These are phyloP conservation scores for Peniophora sp. DNA, from an alignment of 1,284 basidiomycete genomes.

Conservation along the genomic window DNA sequence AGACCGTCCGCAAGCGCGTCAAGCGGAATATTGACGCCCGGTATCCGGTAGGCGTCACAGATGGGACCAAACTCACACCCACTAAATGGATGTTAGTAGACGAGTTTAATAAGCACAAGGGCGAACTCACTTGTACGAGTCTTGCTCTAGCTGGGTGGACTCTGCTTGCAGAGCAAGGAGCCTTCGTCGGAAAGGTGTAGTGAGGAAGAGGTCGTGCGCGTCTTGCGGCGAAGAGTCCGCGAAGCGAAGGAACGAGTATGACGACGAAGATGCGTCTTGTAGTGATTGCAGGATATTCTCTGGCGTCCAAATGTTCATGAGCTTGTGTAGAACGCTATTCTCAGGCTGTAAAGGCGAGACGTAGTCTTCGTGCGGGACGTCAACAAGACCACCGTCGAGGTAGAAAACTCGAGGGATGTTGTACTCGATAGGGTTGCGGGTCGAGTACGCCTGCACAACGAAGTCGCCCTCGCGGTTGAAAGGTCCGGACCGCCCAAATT, in stretches of 20 bases:
- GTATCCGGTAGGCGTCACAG: neutral
- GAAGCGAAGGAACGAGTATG: conserved; percentile 77
- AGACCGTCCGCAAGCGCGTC: conserved; percentile 24
- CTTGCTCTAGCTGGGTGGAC: conserved; percentile 28
- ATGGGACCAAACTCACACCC: conserved; percentile 46
- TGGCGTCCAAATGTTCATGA: conserved; percentile 90
- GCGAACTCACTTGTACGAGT: conserved; percentile 39
- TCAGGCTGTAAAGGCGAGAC: conserved; percentile 40
- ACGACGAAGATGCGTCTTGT: conserved; percentile 31
- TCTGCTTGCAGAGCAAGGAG: conserved; percentile 44
- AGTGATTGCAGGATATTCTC: conserved; percentile 76
- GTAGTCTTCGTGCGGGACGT: conserved; percentile 56
- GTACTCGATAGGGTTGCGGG: conserved; percentile 81
- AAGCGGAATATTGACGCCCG: neutral
- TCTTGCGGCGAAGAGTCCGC: conserved; percentile 58
- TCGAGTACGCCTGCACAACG: conserved; percentile 78
- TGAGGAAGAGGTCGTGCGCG: conserved; percentile 51
- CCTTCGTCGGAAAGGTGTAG: conserved; percentile 48
- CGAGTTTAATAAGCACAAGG: conserved; percentile 11
- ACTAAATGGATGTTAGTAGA: conserved; percentile 23
- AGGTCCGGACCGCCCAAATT: conserved; percentile 78
- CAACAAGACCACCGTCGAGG: conserved; percentile 70
- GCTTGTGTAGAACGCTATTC: conserved; percentile 54
- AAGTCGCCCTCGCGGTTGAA: conserved; percentile 83
- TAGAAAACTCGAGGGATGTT: conserved; percentile 74